Evolutionary conservation across 179 eudicot species (phyloP).

Genomic region (Vitellaria paradoxa): DNA sequence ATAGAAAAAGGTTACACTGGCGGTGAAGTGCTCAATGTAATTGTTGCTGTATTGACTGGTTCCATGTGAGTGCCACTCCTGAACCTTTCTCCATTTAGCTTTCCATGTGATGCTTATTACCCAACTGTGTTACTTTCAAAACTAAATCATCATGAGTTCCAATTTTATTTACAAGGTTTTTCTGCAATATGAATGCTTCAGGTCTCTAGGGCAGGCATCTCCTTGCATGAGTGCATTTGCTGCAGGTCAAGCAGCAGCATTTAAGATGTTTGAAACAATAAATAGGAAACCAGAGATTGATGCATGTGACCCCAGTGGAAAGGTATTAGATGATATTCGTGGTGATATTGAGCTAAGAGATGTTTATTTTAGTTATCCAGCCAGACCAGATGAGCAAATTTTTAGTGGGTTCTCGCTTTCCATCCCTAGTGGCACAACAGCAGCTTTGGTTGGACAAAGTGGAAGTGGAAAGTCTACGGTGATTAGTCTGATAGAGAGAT

Average conservation of each 20-base stretch:
- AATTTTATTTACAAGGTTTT: background rate
- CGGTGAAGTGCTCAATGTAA: conserved; percentile 37
- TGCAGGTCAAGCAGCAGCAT: conserved; percentile 61
- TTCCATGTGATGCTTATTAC: too few relatives aligned
- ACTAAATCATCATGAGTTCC: background rate
- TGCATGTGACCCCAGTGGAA: conserved; percentile 40
- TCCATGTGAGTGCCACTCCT: conserved; percentile 35
- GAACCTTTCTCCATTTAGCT: background rate
- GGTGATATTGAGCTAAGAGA: conserved; percentile 56
- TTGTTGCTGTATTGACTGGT: conserved; percentile 43
- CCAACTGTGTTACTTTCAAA: background rate
- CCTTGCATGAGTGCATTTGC: conserved; percentile 56
- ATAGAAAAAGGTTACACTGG: conserved; percentile 34
- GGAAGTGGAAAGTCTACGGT: conserved; percentile 69
- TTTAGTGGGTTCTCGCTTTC: conserved; percentile 49
- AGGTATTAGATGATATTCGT: conserved; percentile 42
- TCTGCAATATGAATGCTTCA: conserved; percentile 9
- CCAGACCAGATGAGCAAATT: conserved; percentile 54
- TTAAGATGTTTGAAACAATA: conserved; percentile 62
- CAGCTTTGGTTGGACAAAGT: conserved; percentile 67
- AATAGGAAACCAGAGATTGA: conserved; percentile 51
- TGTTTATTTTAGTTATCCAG: conserved; percentile 53
- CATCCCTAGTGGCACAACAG: conserved; percentile 51
- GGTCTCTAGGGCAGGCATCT: conserved; percentile 58
- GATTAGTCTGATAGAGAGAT: conserved; percentile 53